Percentiles rank a stretch among this genome's conserved stretches.
These are phyloP conservation scores for Blastocystis hominis DNA, from an alignment of 352 stramenopile genomes.

Conservation along the genomic window DNA sequence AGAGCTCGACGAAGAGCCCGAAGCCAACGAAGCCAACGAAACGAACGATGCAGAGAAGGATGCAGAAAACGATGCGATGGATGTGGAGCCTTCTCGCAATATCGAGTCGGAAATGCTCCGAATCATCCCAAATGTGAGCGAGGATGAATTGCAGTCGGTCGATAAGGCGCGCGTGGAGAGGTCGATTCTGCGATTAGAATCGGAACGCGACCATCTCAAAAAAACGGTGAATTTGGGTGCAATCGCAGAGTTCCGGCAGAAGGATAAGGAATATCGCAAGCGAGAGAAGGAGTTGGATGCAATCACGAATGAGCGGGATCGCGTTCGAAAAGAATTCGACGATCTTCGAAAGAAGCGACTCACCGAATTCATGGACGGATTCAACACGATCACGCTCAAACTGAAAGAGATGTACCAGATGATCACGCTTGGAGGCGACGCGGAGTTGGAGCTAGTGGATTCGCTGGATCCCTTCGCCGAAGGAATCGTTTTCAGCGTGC, in stretches of 20 bases:
- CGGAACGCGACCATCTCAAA: conserved; percentile 61
- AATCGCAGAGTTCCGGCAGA: conserved; percentile 70
- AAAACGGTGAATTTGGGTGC: conserved; percentile 76
- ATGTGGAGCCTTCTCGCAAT: background rate
- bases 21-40: conserved; percentile 59
- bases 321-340: conserved; percentile 83
- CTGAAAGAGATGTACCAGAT: conserved; percentile 96
- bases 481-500: conserved; percentile 93
- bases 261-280: conserved; percentile 84
- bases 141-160: conserved; percentile 64
- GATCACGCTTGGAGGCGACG: conserved; percentile 87
- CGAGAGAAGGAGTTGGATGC: conserved; percentile 84
- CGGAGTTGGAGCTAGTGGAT: conserved; percentile 96
- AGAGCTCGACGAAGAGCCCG: conserved; percentile 66
- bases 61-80: conserved; percentile 60
- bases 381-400: conserved; percentile 94
- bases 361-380: conserved; percentile 97
- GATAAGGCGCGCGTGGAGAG: conserved; percentile 52
- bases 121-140: conserved; percentile 58
- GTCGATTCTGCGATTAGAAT: conserved; percentile 60
- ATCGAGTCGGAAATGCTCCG: background rate
- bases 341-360: conserved; percentile 86
- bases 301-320: conserved; percentile 80
- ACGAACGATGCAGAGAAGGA: conserved; percentile 30
- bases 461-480: conserved; percentile 96